phyloP scores from a whole-genome alignment of 495 filamentous ascomycete genomes.

The Penicillium robsamsonii region DNA sequence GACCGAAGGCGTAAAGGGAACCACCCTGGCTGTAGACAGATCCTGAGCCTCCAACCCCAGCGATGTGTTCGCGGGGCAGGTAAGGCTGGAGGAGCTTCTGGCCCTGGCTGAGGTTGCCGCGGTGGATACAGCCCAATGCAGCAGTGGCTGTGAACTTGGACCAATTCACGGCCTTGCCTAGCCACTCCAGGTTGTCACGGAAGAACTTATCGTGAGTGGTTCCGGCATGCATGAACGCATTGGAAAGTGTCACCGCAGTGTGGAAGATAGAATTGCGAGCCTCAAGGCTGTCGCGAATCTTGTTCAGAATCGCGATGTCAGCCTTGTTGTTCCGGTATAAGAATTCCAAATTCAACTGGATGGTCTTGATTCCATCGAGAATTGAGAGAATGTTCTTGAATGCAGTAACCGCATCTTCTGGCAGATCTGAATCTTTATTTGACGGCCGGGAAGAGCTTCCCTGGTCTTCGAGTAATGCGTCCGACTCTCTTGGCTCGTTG shows the following conservation, averaged over 20 bases:
- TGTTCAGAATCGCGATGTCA: constrained; percentile 86
- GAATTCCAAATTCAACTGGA: constrained; percentile 93
- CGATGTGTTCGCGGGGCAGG: constrained; percentile 68
- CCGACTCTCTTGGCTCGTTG: constrained; percentile 54
- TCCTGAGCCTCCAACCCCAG: constrained; percentile 61
- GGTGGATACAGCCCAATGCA: constrained; percentile 93
- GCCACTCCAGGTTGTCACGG: constrained; percentile 95
- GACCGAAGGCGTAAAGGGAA: constrained; percentile 88
- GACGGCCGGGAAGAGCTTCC: constrained; percentile 38
- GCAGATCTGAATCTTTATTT: constrained; percentile 41
- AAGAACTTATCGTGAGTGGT: constrained; percentile 98
- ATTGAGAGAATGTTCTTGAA: constrained; percentile 83
- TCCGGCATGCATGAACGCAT: constrained; percentile 99
- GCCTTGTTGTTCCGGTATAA: constrained; percentile 91
- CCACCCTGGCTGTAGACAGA: constrained; percentile 96
- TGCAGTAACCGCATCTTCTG: constrained; percentile 52
- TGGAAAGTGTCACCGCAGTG: constrained; percentile 92
- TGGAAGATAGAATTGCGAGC: constrained; percentile 98
- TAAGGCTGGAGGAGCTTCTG: constrained; percentile 94
- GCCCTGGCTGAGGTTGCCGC: constrained; percentile 88
- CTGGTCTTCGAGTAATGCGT: constrained; percentile 50
- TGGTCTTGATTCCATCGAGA: constrained; percentile 84
- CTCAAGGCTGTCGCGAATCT: constrained; percentile 91
- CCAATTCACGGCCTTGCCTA: constrained; percentile 99
- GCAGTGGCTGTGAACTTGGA: constrained; percentile 99